These are phyloP conservation scores for Flaveria ramosissima DNA, from an alignment of 129 eudicot species.

Conservation along the genomic window DNA sequence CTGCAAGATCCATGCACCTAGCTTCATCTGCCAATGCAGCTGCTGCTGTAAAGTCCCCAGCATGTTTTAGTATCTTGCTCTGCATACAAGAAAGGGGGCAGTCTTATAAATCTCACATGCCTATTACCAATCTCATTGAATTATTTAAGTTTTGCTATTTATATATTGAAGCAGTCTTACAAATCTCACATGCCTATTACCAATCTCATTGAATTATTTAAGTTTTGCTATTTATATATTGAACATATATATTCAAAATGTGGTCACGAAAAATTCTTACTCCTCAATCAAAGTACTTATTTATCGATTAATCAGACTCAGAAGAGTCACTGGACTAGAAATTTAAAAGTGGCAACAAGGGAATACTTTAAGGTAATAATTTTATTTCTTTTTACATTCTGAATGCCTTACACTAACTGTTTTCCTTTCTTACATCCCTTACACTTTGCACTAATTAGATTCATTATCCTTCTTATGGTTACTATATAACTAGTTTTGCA, in stretches of 20 bases:
- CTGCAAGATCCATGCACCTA: conserved; percentile 99
- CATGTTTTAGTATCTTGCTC: conserved; percentile 95
- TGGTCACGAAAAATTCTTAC: background rate
- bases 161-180: background rate
- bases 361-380: background rate
- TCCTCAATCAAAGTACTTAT: background rate
- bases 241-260: background rate
- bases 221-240: background rate
- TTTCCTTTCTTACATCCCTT: background rate
- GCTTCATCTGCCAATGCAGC: conserved; percentile 99
- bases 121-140: background rate
- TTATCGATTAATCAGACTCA: background rate
- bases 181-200: background rate
- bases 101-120: background rate
- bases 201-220: background rate
- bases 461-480: background rate
- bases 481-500: background rate
- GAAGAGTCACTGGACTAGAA: background rate
- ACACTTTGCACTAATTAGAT: background rate
- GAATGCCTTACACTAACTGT: background rate
- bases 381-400: background rate
- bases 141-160: background rate
- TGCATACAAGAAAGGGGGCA: conserved; percentile 30
- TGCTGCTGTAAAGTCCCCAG: conserved; percentile 88
- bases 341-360: background rate